Base-by-base conservation (phyloP, 2,329 filamentous ascomycete genomes). In the Albifimbria verrucaria region DNA sequence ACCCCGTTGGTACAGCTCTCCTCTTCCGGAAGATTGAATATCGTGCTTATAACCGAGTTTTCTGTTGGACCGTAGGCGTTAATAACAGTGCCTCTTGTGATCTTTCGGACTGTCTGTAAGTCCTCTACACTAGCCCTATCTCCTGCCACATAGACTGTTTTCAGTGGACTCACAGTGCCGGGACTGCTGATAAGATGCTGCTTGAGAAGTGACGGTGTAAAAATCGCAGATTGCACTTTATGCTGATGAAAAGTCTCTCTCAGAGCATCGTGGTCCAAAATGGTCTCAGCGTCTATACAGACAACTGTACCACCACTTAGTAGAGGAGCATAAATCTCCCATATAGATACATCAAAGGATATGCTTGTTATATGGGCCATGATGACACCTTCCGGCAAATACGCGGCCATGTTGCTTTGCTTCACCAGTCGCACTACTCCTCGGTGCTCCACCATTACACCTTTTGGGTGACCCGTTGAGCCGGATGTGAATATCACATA, bases 1-100 rank as follows among this genome's bases (percentile, higher is more conserved):
- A 62, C 54, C 7, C 59, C 57, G 23, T 57, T 57, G 32, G 24
- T 44, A 18, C 50, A 50, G 1, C 20, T 17, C 15, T 61, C 54
- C 0, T 49, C 50, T 4, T 52, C 41, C 1, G 23, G 20, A 2
- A 54, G 10, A 17, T 24, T 22, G 36, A 55, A 58, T 3, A 44
- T 10, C 0, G 53, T 53, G 24, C 58, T 58, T 2, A 54, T 22
- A 9, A 49, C 28, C 2, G 58, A 50, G n/a, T 61, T 58, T 44
- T 62, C 59, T 1, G 59, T 62, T 2, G 59, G 58, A 2, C 59
- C 58, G 22, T 60, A 61, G 0, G 39, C 47, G 11, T 61, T 54
- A 23, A 57, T 45, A 7, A 61, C 25, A 2, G 42, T 50, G 9
- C 54, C 44, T 7, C 45, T 48, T 10, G 52, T 24, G 20, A 55